These are phyloP conservation scores for Acer yangbiense DNA, from an alignment of 345 rosid species.

Conservation along the genomic window DNA sequence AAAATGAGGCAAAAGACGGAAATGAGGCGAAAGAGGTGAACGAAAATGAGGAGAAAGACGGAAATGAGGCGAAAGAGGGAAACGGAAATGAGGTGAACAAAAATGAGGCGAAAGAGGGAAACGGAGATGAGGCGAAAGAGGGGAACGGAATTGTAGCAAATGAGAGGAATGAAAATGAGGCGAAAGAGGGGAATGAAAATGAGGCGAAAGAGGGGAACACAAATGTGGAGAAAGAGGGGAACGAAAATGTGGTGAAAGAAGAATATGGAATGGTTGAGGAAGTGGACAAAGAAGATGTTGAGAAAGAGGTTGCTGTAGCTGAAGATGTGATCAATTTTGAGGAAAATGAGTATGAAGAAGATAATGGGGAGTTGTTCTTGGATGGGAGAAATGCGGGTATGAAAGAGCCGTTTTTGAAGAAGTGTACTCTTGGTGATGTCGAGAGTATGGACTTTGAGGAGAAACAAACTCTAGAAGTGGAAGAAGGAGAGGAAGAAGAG, in stretches of 20 bases:
- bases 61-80: conserved; percentile 11
- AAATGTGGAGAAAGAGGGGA: conserved; percentile 14
- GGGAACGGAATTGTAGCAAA: conserved; percentile 29
- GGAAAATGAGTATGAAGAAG: conserved; percentile 36
- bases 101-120: conserved; percentile 36
- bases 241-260: conserved; percentile 28
- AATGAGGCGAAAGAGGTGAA: conserved; percentile 30
- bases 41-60: conserved; percentile 16
- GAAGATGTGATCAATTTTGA: conserved; percentile 27
- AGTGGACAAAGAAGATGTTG: conserved; percentile 7
- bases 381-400: conserved; percentile 35
- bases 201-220: conserved; percentile 24
- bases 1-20: conserved; percentile 37
- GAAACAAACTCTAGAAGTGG: conserved; percentile 13
- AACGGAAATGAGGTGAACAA: background rate
- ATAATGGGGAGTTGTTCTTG: conserved; percentile 41
- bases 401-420: conserved; percentile 47
- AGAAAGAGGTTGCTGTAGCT: conserved; percentile 3
- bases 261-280: conserved; percentile 41
- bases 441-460: conserved; percentile 21
- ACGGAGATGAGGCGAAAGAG: conserved; percentile 35
- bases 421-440: conserved; percentile 36
- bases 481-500: conserved; percentile 26
- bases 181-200: conserved; percentile 21
- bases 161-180: conserved; percentile 35